Evolutionary conservation across 106 monocot genomes (phyloP).

Genomic region (Vanilla planifolia): DNA sequence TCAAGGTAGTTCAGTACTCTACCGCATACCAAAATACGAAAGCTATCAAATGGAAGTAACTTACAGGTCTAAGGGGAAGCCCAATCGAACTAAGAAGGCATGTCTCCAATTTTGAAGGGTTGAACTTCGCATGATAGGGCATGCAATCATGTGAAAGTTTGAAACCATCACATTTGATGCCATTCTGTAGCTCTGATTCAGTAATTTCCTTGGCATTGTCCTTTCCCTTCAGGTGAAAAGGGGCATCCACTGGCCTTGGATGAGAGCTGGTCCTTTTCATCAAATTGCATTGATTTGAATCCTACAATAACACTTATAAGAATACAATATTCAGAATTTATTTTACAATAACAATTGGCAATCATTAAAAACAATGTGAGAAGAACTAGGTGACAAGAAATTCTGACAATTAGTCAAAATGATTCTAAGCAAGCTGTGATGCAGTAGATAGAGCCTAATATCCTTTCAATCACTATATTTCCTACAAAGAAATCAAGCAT

Average conservation of each 20-base stretch:
- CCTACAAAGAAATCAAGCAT: not conserved
- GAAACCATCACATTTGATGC: not conserved
- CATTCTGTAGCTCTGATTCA: not conserved
- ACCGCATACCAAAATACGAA: not conserved
- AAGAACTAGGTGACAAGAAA: not conserved
- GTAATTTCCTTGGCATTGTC: not conserved
- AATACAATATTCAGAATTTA: not conserved
- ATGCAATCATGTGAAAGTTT: not conserved
- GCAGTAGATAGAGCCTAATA: not conserved
- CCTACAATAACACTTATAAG: conserved; percentile 1
- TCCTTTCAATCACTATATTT: not conserved
- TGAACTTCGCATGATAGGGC: not conserved
- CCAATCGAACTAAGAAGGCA: not conserved
- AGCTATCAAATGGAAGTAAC: not conserved
- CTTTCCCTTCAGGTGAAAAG: not conserved
- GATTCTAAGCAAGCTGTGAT: not conserved
- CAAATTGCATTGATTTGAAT: not conserved
- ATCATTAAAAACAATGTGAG: not conserved
- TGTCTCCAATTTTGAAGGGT: not conserved
- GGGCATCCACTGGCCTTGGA: not conserved
- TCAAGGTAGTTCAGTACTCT: too few relatives aligned
- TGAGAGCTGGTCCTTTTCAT: not conserved
- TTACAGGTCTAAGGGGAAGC: conserved; percentile 5
- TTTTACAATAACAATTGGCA: too few relatives aligned
- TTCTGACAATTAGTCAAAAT: not conserved